Evolutionary conservation across 2,329 filamentous ascomycete genomes (phyloP), one percentile per base, ranked within the genome.

Genomic region (Clarireedia homoeocarpa): DNA sequence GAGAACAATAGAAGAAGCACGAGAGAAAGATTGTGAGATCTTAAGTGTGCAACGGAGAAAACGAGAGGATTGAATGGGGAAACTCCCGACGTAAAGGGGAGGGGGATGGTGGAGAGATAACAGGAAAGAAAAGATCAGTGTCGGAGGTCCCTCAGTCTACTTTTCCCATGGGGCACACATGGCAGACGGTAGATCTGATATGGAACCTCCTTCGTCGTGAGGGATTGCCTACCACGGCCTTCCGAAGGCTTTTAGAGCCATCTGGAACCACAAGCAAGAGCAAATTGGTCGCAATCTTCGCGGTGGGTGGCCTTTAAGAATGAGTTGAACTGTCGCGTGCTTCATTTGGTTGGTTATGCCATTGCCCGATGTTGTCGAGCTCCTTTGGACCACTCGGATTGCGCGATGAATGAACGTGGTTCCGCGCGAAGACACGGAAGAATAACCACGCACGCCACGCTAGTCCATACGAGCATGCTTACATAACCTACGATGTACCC

Each of bases 301-400:
- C 27, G 27, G 27, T 30, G 7, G 27, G 27, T 30, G 27, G 27
- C 53, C 23, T 42, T 55, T 40, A 12, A 30, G 39, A 24, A 38
- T 30, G 48, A 46, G 20, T 39, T 20, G 4, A 51, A 27, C 42
- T 55, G 53, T 55, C 53, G 53, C 53, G 53, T 55, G 53, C 53
- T 55, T 51, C 53, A 55, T 55, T 55, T 27, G 40, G 47, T 55
- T 55, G 53, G 53, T 23, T 51, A n/a, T 45, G 48, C 51, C 26
- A 27, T 48, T 55, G 39, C 50, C 6, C 10, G 27, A 30, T 30
- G 27, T 7, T 30, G 10, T 30, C 27, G 27, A 30, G 20, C 27
- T 9, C 10, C 27, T 9, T 30, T 30, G 27, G 27, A 30, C 27
- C 27, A 30, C 27, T 30, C 7, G 7, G 10, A 30, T 30, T 30